Evolutionary conservation across 2,329 filamentous ascomycete genomes (phyloP), one percentile per base, ranked within the genome.

Genomic region (Diaporthe velutina): DNA sequence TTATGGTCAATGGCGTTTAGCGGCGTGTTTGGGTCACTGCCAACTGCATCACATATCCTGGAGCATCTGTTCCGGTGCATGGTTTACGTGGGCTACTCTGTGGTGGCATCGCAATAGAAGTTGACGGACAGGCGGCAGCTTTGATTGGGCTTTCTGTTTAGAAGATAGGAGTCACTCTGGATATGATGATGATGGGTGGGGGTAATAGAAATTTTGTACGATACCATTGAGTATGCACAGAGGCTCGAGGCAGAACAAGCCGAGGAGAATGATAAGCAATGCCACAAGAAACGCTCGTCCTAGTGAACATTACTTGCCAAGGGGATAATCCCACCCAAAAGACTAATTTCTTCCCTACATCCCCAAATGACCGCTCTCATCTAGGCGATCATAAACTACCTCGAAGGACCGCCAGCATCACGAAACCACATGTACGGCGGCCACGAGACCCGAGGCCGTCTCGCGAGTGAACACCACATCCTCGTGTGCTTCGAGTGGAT

Each of bases 41-140:
- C 48, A 40, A 19, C 33, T 74, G 75, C 71, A 38, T 73, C 71
- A 75, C 73, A 40, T 78, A 35, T 57, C 71, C 61, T n/a, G 45
- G 60, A 77, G 38, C 52, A 74, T 75, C 74, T 77, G 70, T 70
- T 45, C 54, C 28, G 72, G 17, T 72, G 66, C 42, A 30, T 17
- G 54, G 72, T 64, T 58, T 58, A 61, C 38, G 35, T 50, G 33
- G 68, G 68, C 74, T 28, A 35, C 68, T 55, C 45, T 40, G 38
- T 40, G 50, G 38, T 35, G 30, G 72, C 54, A 73, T 64, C 30
- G 61, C 42, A 33, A 64, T 52, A 73, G 58, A 58, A n/a, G 42
- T 58, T 35, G 38, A 15, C n/a, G 70, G 57, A 3, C 35, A 72
- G 57, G 45, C 35, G 38, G 48, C 33, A 54, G 57, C 70, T 60